Conservation (phyloP, 805 yeast genomes). For the Cyberlindnera japonica region DNA sequence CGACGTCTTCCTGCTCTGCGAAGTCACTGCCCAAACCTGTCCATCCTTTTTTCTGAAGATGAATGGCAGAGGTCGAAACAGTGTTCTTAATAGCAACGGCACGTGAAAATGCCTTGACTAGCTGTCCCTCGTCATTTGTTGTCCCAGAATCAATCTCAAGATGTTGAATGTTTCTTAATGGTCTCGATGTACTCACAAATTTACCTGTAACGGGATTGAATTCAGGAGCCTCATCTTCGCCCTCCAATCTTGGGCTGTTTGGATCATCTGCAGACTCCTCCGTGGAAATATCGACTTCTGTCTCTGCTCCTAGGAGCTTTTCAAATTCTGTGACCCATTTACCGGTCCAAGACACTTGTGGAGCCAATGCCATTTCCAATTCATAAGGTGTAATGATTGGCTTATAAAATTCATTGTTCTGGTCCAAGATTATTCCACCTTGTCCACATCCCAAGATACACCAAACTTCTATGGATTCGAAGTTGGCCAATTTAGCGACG, state of each 20-base stretch:
- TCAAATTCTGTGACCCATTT: conserved; percentile 86
- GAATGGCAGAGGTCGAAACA: conserved; percentile 82
- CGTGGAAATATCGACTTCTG: conserved; percentile 25
- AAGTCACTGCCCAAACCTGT: conserved; percentile 89
- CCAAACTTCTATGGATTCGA: conserved; percentile 93
- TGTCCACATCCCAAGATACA: conserved; percentile 92
- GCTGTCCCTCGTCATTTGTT: conserved; percentile 16
- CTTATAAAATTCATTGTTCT: conserved; percentile 73
- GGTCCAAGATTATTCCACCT: conserved; percentile 85
- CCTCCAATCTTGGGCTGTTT: conserved; percentile 31
- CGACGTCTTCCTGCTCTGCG: conserved; percentile 35
- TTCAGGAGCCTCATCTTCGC: conserved; percentile 58
- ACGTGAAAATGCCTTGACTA: conserved; percentile 55
- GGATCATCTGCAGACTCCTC: conserved; percentile 9
- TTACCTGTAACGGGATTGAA: conserved; percentile 88
- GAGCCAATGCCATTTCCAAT: conserved; percentile 70
- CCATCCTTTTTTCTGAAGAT: conserved; percentile 75
- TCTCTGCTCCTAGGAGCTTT: conserved; percentile 38
- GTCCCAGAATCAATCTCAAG: conserved; percentile 48
- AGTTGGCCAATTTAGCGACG: conserved; percentile 94
- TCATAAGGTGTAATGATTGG: conserved; percentile 96
- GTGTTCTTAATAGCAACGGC: conserved; percentile 68
- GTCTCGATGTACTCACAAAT: conserved; percentile 64
- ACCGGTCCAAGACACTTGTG: conserved; percentile 86
- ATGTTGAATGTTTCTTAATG: conserved; percentile 65